Evolutionary conservation across 371 early-diverging fungal genomes (phyloP).

Genomic region (Mucor velutinosus): DNA sequence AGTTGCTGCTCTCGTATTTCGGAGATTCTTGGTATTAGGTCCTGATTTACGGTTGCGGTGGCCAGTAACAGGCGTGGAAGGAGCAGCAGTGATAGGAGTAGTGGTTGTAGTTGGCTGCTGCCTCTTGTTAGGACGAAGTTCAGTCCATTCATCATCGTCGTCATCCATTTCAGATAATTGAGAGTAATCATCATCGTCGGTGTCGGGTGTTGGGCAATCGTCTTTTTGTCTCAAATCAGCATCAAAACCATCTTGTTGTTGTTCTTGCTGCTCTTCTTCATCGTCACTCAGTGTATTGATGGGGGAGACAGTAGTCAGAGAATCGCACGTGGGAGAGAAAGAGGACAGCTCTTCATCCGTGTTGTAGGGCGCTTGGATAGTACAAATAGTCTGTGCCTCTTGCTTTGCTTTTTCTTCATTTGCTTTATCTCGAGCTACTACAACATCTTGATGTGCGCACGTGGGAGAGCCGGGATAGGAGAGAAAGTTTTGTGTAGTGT

Average conservation of each 20-base stretch:
- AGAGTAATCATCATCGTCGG: background rate
- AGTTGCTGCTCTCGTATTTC: background rate
- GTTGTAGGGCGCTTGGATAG: background rate
- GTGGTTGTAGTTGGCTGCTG: background rate
- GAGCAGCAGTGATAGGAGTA: background rate
- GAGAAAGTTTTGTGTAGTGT: background rate
- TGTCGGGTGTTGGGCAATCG: background rate
- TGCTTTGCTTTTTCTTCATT: too few relatives aligned
- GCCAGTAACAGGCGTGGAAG: background rate
- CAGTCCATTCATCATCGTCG: constrained; percentile 6
- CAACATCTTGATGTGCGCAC: background rate
- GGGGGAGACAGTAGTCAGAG: background rate
- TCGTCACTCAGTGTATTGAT: background rate
- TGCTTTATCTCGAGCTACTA: background rate
- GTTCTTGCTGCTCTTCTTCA: constrained; percentile 18
- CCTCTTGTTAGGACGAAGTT: background rate
- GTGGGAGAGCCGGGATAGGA: constrained; percentile 23
- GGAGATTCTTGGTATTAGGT: background rate
- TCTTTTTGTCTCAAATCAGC: background rate
- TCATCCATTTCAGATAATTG: constrained; percentile 4
- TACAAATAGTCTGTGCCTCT: background rate
- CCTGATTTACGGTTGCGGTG: background rate
- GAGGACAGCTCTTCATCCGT: background rate
- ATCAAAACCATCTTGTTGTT: constrained; percentile 10
- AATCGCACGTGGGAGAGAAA: background rate